A percentile compares a stretch with the other conserved stretches of the same genome.
These are phyloP conservation scores for Boletus reticulatus DNA, from an alignment of 768 basidiomycete genomes.

Conservation along the genomic window DNA sequence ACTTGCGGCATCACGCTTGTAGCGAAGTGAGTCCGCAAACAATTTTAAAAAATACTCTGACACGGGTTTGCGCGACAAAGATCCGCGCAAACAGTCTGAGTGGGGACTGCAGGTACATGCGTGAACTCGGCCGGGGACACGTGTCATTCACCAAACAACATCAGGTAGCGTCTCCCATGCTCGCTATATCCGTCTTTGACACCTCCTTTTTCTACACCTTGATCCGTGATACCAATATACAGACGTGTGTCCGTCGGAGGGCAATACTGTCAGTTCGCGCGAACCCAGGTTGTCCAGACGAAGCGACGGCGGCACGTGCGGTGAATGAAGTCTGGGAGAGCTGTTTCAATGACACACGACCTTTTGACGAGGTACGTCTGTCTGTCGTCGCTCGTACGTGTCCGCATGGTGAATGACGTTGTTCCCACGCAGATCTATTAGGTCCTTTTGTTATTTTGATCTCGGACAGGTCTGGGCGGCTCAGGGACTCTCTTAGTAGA, in stretches of 20 bases:
- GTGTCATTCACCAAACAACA: constrained; percentile 89
- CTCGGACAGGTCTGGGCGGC: not conserved
- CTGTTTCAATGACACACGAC: constrained; percentile 92
- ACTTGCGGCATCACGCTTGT: constrained; percentile 93
- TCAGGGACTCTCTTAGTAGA: constrained; percentile 6
- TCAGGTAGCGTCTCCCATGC: constrained; percentile 54
- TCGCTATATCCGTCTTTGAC: constrained; percentile 10
- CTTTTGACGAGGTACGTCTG: constrained; percentile 86
- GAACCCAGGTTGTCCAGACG: constrained; percentile 78
- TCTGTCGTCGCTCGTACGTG: not conserved
- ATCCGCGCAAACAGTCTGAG: constrained; percentile 93
- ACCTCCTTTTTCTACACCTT: constrained; percentile 1
- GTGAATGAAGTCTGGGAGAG: constrained; percentile 98
- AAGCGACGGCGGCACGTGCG: constrained; percentile 76
- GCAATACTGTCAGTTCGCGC: constrained; percentile 78
- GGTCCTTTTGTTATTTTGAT: constrained; percentile 2
- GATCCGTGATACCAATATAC: constrained; percentile 4
- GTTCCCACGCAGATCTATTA: constrained; percentile 35
- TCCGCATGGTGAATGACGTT: not conserved
- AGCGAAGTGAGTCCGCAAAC: constrained; percentile 69
- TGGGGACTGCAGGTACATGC: constrained; percentile 86
- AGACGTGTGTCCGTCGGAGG: constrained; percentile 90
- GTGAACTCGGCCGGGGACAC: constrained; percentile 78
- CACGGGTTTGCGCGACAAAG: constrained; percentile 40
- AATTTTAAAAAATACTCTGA: not conserved